Percentiles rank a stretch among this genome's conserved stretches.
phyloP scores from a whole-genome alignment of 2,329 filamentous ascomycete species.

The Alternaria sp. region DNA sequence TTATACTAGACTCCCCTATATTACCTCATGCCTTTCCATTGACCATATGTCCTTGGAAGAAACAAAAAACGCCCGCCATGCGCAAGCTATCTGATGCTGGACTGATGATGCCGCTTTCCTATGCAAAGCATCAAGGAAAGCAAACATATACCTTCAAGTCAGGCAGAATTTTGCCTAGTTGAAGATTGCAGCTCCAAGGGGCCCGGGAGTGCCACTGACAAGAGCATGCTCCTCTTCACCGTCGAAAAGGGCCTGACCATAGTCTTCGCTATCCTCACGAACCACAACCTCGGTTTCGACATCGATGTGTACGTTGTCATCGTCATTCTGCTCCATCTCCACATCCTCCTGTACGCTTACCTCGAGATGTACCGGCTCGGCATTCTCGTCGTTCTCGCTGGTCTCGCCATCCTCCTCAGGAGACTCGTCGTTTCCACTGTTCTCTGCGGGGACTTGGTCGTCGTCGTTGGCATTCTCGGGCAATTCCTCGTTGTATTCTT shows the following conservation, averaged over 20 bases:
- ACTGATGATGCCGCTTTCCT: neutral
- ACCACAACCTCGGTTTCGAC: neutral
- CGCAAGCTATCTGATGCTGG: neutral
- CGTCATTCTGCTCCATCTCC: neutral
- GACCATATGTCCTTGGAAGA: neutral
- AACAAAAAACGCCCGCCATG: neutral
- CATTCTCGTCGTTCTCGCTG: neutral
- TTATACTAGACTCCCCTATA: neutral
- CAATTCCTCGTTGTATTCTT: neutral
- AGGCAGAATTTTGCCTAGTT: neutral
- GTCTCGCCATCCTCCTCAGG: neutral
- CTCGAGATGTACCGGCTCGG: neutral
- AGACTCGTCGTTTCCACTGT: neutral
- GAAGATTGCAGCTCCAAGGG: neutral
- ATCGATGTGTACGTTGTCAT: neutral
- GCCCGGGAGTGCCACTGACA: neutral
- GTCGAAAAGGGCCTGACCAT: neutral
- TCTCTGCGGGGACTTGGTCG: neutral
- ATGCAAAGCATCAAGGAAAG: neutral
- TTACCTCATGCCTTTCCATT: accelerated
- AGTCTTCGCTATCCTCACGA: neutral
- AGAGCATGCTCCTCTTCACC: neutral
- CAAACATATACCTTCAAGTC: neutral
- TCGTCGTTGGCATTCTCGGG: neutral
- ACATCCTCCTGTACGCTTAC: neutral